These are phyloP conservation scores for Cyphellophora attinorum DNA, from an alignment of 2,329 filamentous ascomycete genomes.

Conservation along the genomic window DNA sequence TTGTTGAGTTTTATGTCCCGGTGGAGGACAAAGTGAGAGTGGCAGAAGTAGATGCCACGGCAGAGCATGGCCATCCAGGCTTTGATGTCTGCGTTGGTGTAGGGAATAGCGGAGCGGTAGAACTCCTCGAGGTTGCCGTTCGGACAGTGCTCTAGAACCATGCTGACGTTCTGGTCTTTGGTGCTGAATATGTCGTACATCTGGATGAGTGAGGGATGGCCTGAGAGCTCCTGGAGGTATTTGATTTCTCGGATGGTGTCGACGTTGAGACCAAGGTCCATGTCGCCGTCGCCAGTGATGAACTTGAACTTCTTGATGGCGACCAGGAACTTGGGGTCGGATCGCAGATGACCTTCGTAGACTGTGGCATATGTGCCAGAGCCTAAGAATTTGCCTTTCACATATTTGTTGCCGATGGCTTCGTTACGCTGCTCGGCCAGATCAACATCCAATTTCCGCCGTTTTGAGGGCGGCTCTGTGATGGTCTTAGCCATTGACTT, in stretches of 20 bases:
- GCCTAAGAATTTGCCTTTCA: slow-evolving; percentile 86
- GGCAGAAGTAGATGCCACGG: slow-evolving; percentile 90
- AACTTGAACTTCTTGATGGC: slow-evolving; percentile 54
- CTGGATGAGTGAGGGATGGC: slow-evolving; percentile 91
- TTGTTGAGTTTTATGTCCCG: slow-evolving; percentile 99
- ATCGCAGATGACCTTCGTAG: slow-evolving; percentile 72
- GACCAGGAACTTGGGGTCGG: slow-evolving; percentile 63
- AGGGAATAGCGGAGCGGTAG: slow-evolving; percentile 72
- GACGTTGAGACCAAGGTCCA: slow-evolving; percentile 82
- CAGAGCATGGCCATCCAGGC: slow-evolving; percentile 98
- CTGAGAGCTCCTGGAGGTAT: slow-evolving; percentile 81
- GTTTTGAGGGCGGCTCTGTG: slow-evolving; percentile 11
- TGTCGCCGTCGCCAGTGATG: slow-evolving; percentile 40
- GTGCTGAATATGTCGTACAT: slow-evolving; percentile 88
- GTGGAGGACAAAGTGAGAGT: slow-evolving; percentile 87
- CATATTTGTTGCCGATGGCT: slow-evolving; percentile 75
- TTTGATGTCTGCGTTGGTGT: slow-evolving; percentile 85
- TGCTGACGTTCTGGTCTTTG: slow-evolving; percentile 91
- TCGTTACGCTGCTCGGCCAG: slow-evolving; percentile 70
- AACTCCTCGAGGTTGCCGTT: slow-evolving; percentile 92
- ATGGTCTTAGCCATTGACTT: slow-evolving; percentile 18
- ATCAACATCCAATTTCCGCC: slow-evolving; percentile 26
- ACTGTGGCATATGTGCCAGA: slow-evolving; percentile 97
- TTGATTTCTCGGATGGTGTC: slow-evolving; percentile 95
- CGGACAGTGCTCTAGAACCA: slow-evolving; percentile 88